A percentile compares a stretch with the other conserved stretches of the same genome.
phyloP scores from a whole-genome alignment of 192 early-diverging fungal species.

The Pilaira anomala region DNA sequence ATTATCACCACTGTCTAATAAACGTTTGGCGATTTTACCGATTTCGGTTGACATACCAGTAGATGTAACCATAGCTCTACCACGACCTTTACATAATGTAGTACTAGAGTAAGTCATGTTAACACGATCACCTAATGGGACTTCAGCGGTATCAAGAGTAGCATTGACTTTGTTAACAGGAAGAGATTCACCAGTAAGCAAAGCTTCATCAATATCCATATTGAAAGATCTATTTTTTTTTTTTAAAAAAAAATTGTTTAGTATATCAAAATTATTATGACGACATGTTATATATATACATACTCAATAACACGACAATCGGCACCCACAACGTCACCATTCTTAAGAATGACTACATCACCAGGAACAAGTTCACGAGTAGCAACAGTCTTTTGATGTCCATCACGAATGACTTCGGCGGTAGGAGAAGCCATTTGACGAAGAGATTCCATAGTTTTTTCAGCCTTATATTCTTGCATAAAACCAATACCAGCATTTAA shows the following conservation, averaged over 20 bases:
- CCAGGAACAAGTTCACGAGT: slow-evolving; percentile 84
- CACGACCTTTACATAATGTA: slow-evolving; percentile 84
- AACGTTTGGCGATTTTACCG: slow-evolving; percentile 84
- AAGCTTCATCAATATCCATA: slow-evolving; percentile 90
- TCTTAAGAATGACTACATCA: slow-evolving; percentile 88
- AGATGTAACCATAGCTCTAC: slow-evolving; percentile 75
- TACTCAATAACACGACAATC: slow-evolving; percentile 73
- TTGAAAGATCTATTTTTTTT: slow-evolving; percentile 75
- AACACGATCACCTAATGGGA: slow-evolving; percentile 87
- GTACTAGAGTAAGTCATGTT: slow-evolving; percentile 93
- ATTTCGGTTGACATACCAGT: slow-evolving; percentile 88
- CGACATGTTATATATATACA: not conserved
- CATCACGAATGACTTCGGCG: slow-evolving; percentile 85
- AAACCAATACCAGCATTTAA: slow-evolving; percentile 94
- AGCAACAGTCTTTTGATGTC: slow-evolving; percentile 65
- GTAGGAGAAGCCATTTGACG: slow-evolving; percentile 85
- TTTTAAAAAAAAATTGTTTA: slow-evolving; percentile 20
- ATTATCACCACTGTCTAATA: slow-evolving; percentile 54
- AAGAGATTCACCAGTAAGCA: slow-evolving; percentile 90
- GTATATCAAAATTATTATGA: not conserved
- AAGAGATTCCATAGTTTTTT: slow-evolving; percentile 91
- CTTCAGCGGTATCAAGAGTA: slow-evolving; percentile 61
- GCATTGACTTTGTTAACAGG: slow-evolving; percentile 71
- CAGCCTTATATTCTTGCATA: slow-evolving; percentile 93
- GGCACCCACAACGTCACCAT: slow-evolving; percentile 91